Conservation (phyloP, 257 asterid species). For the Solanum piurae region DNA sequence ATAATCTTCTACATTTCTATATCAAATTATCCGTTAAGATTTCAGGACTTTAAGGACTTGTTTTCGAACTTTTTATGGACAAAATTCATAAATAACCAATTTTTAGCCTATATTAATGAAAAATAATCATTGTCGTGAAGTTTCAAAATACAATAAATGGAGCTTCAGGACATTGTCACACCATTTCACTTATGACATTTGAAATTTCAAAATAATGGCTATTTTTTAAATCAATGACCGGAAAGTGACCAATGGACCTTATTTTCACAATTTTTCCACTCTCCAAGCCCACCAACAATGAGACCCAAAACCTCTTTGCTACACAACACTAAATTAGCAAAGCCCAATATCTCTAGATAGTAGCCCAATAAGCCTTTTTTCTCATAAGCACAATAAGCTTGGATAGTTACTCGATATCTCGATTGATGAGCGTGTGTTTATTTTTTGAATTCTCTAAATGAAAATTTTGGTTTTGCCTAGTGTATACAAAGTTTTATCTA, state of each 20-base stretch:
- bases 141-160: neutral
- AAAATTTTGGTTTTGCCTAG: neutral
- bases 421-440: neutral
- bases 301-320: neutral
- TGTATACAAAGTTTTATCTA: neutral
- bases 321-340: neutral
- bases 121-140: neutral
- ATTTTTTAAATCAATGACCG: neutral
- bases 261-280: neutral
- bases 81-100: neutral
- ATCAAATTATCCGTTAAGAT: neutral
- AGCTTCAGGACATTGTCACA: neutral
- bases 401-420: neutral
- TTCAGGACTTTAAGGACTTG: neutral
- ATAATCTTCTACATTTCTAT: neutral
- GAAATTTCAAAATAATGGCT: neutral
- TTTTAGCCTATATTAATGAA: neutral
- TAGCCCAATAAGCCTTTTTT: neutral
- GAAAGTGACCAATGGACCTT: neutral
- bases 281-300: neutral
- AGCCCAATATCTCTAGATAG: neutral
- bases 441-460: too few species aligned
- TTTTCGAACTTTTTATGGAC: neutral
- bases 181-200: neutral
- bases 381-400: neutral